Conservation (phyloP, 2,329 filamentous ascomycete species). For the Aspergillus pseudoglaucus region DNA sequence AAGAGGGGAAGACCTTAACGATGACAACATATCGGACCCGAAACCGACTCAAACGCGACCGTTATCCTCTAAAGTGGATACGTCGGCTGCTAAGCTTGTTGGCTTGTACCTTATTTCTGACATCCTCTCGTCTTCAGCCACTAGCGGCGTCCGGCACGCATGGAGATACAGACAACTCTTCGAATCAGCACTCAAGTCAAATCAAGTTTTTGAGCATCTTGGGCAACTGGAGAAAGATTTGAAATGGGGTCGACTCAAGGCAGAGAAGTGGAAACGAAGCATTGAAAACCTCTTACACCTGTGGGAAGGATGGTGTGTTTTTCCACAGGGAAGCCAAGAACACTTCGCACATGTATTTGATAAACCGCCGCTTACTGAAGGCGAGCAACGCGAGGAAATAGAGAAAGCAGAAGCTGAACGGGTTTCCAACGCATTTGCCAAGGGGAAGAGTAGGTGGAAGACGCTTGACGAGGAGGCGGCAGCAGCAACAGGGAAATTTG, state of each 20-base stretch:
- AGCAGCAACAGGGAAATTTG: slow-evolving; percentile 19
- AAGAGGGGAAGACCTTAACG: slow-evolving; percentile 28
- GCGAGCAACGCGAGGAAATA: slow-evolving; percentile 39
- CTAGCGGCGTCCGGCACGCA: slow-evolving; percentile 70
- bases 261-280: slow-evolving; percentile 78
- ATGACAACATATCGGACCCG: slow-evolving; percentile 16
- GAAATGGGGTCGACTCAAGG: slow-evolving; percentile 72
- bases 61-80: slow-evolving; percentile 47
- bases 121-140: slow-evolving; percentile 69
- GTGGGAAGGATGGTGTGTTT: slow-evolving; percentile 62
- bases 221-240: slow-evolving; percentile 66
- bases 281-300: slow-evolving; percentile 61
- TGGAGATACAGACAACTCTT: slow-evolving; percentile 83
- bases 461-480: slow-evolving; percentile 39
- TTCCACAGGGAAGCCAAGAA: slow-evolving; percentile 67
- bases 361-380: slow-evolving; percentile 54
- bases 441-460: slow-evolving; percentile 42
- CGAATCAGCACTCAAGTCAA: slow-evolving; percentile 61
- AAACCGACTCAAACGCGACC: slow-evolving; percentile 32
- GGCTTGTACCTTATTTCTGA: slow-evolving; percentile 76
- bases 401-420: slow-evolving; percentile 38
- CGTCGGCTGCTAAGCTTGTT: slow-evolving; percentile 67
- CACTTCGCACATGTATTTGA: slow-evolving; percentile 65
- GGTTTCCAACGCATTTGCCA: slow-evolving; percentile 28
- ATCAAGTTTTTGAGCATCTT: slow-evolving; percentile 67